phyloP scores from a whole-genome alignment of 2,329 filamentous ascomycete species.

The Cercospora sesami region DNA sequence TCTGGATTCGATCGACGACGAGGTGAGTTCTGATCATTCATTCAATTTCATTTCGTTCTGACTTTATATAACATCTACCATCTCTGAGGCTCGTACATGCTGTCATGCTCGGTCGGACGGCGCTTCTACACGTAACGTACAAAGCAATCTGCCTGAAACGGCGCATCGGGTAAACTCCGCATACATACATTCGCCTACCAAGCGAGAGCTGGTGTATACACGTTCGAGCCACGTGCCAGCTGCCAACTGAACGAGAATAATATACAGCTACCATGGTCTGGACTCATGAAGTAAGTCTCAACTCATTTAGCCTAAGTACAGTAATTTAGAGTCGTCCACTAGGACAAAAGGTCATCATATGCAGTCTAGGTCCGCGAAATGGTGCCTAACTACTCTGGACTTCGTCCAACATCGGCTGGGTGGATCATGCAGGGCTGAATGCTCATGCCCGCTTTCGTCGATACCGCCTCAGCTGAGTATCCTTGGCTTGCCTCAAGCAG shows the following conservation, averaged over 20 bases:
- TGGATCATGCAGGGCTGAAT: neutral
- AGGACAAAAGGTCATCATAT: neutral
- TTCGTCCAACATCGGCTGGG: neutral
- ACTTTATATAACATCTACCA: neutral
- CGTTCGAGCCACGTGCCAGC: neutral
- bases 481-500: neutral
- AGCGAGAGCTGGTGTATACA: slow-evolving; percentile 1
- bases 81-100: neutral
- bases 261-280: slow-evolving; percentile 1
- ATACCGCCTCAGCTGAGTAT: neutral
- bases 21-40: neutral
- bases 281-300: neutral
- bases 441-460: neutral
- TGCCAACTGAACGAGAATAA: neutral
- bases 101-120: slow-evolving; percentile 4
- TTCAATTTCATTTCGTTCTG: neutral
- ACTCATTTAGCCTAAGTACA: slow-evolving; percentile 1
- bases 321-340: neutral
- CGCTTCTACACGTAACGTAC: neutral
- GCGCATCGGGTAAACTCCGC: neutral
- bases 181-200: neutral
- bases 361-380: neutral
- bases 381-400: neutral
- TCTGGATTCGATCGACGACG: neutral
- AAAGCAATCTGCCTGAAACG: slow-evolving; percentile 9